Conservation (phyloP, 345 rosid genomes). For the Sonneratia caseolaris region DNA sequence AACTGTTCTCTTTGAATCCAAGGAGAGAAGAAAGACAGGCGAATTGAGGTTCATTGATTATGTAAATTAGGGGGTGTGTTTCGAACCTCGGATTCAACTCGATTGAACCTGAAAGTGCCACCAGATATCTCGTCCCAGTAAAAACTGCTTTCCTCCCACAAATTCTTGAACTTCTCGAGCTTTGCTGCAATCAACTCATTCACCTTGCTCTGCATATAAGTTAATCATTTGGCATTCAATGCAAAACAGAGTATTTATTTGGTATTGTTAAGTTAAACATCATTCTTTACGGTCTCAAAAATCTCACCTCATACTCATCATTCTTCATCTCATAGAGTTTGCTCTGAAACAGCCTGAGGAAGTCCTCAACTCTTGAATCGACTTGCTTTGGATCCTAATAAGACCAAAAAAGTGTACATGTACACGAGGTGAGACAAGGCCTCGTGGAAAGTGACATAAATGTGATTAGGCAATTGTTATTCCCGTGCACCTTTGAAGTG, state of each 20-base stretch:
- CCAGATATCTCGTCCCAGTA: conserved; percentile 55
- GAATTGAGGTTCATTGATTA: neutral
- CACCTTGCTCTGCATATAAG: conserved; percentile 40
- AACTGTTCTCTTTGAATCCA: neutral
- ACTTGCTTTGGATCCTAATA: conserved; percentile 60
- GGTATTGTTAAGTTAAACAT: neutral
- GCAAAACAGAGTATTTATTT: neutral
- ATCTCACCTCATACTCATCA: conserved; percentile 66
- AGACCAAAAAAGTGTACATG: conserved; percentile 6
- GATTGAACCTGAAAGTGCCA: conserved; percentile 66
- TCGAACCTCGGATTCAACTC: conserved; percentile 61
- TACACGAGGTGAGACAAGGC: neutral
- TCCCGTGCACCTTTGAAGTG: conserved; percentile 42
- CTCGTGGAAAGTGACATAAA: neutral
- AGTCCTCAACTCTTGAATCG: conserved; percentile 64
- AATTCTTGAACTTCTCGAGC: conserved; percentile 78
- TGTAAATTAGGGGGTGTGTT: neutral
- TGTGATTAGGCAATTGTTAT: neutral
- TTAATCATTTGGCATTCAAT: conserved; percentile 10
- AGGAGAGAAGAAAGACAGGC: neutral
- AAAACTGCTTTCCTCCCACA: conserved; percentile 60
- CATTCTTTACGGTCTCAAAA: neutral
- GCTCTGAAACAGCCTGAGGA: conserved; percentile 52
- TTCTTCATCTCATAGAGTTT: conserved; percentile 55
- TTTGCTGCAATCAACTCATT: conserved; percentile 72